Conservation (phyloP, 495 filamentous ascomycete genomes). For the Aspergillus steynii region DNA sequence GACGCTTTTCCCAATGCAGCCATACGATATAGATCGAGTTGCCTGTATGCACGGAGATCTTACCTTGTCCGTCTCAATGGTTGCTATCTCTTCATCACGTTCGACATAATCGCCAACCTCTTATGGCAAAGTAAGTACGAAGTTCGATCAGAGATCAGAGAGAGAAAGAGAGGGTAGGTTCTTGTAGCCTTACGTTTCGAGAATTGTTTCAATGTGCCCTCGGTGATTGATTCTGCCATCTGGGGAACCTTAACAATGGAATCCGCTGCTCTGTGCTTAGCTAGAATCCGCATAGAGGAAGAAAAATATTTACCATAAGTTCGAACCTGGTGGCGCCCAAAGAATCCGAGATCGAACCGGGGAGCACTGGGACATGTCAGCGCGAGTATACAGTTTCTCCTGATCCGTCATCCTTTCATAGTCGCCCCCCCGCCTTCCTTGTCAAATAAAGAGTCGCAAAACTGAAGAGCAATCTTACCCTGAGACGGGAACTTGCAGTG, state of each 20-base stretch:
- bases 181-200: conserved; percentile 64
- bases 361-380: conserved; percentile 24
- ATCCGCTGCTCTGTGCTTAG: conserved; percentile 55
- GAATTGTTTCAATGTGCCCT: conserved; percentile 96
- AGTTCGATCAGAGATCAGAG: neutral
- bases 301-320: conserved; percentile 36
- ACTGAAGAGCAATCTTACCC: conserved; percentile 25
- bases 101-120: conserved; percentile 93
- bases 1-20: neutral
- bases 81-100: conserved; percentile 96
- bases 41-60: conserved; percentile 6
- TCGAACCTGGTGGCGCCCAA: conserved; percentile 37
- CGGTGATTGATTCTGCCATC: conserved; percentile 99
- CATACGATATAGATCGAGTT: neutral
- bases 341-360: conserved; percentile 26
- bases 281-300: conserved; percentile 5
- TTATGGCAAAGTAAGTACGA: conserved; percentile 32
- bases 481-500: conserved; percentile 27
- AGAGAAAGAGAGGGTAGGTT: neutral
- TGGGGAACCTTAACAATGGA: conserved; percentile 88
- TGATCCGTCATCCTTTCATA: neutral
- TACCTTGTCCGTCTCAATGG: conserved; percentile 99
- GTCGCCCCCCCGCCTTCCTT: neutral
- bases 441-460: neutral
- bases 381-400: neutral